phyloP scores from a whole-genome alignment of 108 stramenopile species.

The Chaetoceros tenuissimus region DNA sequence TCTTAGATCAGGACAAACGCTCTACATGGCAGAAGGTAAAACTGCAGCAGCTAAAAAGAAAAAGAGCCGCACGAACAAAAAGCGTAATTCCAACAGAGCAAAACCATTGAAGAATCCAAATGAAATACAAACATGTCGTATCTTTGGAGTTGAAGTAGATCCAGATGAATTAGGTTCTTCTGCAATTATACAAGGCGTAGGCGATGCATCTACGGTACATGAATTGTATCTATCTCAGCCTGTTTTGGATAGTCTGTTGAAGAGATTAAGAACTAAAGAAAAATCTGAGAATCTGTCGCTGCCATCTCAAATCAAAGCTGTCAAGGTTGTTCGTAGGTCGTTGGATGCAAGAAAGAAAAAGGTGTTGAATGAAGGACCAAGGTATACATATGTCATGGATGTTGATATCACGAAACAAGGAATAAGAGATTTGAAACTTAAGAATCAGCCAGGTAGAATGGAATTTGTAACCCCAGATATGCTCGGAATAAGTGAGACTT shows the following conservation, averaged over 20 bases:
- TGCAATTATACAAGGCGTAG: neutral
- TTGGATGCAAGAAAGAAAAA: conserved; percentile 61
- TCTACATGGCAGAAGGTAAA: no score
- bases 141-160: conserved; percentile 59
- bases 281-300: neutral
- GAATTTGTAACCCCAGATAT: conserved; percentile 13
- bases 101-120: no score
- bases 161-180: conserved; percentile 46
- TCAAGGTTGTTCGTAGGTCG: conserved; percentile 66
- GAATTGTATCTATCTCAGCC: conserved; percentile 26
- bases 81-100: no score
- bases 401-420: conserved; percentile 17
- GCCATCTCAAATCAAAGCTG: conserved; percentile 27
- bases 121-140: conserved; percentile 65
- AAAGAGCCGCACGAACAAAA: no score
- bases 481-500: neutral
- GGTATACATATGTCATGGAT: conserved; percentile 71
- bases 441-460: conserved; percentile 36
- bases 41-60: no score
- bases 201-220: conserved; percentile 14
- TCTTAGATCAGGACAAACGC: no score
- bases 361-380: conserved; percentile 25
- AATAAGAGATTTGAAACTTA: conserved; percentile 15
- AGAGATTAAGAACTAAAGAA: conserved; percentile 10
- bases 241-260: conserved; percentile 24